Percentiles rank a stretch among this genome's conserved stretches.
These are phyloP conservation scores for Tetrapyrgos nigripes DNA, from an alignment of 1,284 basidiomycete genomes.

Conservation along the genomic window DNA sequence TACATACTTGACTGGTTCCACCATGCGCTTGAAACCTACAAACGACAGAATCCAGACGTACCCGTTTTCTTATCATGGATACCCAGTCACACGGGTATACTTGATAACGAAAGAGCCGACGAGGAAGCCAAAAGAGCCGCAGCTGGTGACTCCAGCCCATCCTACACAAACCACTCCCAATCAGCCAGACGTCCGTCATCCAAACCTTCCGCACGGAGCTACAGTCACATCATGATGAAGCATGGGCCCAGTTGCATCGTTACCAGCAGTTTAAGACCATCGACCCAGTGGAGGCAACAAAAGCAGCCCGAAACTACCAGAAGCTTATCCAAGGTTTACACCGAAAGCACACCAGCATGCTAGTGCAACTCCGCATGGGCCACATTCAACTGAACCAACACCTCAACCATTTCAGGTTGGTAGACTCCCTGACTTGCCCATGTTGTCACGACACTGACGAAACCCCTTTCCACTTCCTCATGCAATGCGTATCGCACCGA, in stretches of 20 bases:
- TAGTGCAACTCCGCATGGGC: not conserved
- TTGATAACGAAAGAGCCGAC: not conserved
- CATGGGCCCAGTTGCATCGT: not conserved
- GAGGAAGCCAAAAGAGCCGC: not conserved
- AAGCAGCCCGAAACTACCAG: not conserved
- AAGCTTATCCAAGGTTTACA: not conserved
- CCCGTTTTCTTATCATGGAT: not conserved
- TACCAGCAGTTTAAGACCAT: not conserved
- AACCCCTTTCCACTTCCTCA: not conserved
- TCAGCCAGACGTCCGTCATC: not conserved
- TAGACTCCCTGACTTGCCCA: not conserved
- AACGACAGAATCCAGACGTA: not conserved
- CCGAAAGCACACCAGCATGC: not conserved
- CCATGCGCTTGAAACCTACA: not conserved
- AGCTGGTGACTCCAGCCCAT: not conserved
- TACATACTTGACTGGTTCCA: constrained; percentile 17
- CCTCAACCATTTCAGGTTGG: not conserved
- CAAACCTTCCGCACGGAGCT: not conserved
- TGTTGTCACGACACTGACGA: not conserved
- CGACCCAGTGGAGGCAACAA: not conserved
- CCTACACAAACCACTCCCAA: not conserved
- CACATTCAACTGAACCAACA: not conserved
- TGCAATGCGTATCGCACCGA: not conserved
- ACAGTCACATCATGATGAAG: not conserved
- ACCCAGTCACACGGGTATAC: not conserved